These are phyloP conservation scores for Ilyonectria sp. DNA, from an alignment of 2,329 filamentous ascomycete genomes.

Conservation along the genomic window DNA sequence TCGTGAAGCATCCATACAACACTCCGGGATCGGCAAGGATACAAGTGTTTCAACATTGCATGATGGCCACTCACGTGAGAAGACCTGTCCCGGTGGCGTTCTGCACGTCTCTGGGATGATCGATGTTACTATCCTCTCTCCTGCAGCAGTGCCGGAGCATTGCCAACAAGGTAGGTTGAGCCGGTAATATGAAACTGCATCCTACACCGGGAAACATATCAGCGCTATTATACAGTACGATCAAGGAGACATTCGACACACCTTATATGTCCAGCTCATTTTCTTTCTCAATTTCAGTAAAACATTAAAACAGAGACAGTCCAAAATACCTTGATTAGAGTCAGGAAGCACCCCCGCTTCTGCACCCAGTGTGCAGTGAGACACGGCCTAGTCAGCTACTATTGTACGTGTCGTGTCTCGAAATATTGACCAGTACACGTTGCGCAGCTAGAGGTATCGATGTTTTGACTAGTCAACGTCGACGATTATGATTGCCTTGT, in stretches of 20 bases:
- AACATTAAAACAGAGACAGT: too few relatives aligned
- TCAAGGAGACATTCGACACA: too few relatives aligned
- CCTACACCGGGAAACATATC: not conserved
- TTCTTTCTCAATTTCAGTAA: too few relatives aligned
- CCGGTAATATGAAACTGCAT: not conserved
- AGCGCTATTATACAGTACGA: too few relatives aligned
- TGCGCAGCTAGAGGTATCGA: too few relatives aligned
- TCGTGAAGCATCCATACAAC: not conserved
- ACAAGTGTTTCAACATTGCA: slow-evolving; percentile 14
- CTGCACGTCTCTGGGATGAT: slow-evolving; percentile 15
- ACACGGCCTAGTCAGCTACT: too few relatives aligned
- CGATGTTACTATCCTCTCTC: not conserved
- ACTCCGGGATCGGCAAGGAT: slow-evolving; percentile 6
- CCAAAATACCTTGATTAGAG: too few relatives aligned
- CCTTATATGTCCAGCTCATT: too few relatives aligned
- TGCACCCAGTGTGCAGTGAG: too few relatives aligned
- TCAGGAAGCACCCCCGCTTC: too few relatives aligned
- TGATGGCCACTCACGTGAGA: slow-evolving; percentile 15
- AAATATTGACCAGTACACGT: not conserved
- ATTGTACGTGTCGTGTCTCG: not conserved
- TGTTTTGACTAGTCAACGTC: too few relatives aligned
- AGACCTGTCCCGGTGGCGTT: not conserved
- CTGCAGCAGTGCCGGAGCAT: not conserved
- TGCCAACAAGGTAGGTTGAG: not conserved
- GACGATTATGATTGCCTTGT: not conserved